Base-by-base conservation (phyloP, 2,329 filamentous ascomycete species). In the Periglandula ipomoeae region DNA sequence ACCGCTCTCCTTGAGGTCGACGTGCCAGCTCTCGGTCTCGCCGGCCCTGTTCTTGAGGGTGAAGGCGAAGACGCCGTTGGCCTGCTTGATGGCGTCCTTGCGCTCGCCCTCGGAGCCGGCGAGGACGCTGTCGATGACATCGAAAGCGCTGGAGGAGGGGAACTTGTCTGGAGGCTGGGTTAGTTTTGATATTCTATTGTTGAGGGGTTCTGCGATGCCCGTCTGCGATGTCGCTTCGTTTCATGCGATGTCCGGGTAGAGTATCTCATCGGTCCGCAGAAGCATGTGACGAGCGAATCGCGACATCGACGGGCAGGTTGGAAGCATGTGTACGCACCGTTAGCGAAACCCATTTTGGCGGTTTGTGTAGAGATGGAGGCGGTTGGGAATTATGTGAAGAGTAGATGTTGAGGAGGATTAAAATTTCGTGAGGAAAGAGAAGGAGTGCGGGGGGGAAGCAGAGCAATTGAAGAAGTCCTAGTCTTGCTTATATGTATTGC, bases 1-100 rank as follows among this genome's bases (percentile, higher is more conserved):
- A 55, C 93, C 93, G 53, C 84, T 85, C 62, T 94, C 79, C 78
- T 96, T 96, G 53, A 98, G 81, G 67, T 98, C 93, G 59, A 98
- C 87, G 73, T 94, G 81, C 93, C 93, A 98, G 71, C 81, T 86
- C 61, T 88, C 82, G 51, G 82, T 83, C 67, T 90, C 80, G 59
- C 88, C 89, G 22, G 76, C 76, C 50, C 74, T 69, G 78, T 98
- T 98, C 78, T 95, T 97, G 57, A 98, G 75, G 48, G 81, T 89
- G 72, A 98, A 97, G 52, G 84, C 84, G 67, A 95, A 96, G 66
- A 97, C 75, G 52, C 86, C 89, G 61, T 85, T 85, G 64, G 83
- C 91, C 65, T 89, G 82, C 71, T 94, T 91, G 69, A 97, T 84
- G 58, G 91, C 90, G 56, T 89, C 84, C 72, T 94, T 85, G 70